phyloP scores from a whole-genome alignment of 163 green algal species.

The Botryococcus braunii region DNA sequence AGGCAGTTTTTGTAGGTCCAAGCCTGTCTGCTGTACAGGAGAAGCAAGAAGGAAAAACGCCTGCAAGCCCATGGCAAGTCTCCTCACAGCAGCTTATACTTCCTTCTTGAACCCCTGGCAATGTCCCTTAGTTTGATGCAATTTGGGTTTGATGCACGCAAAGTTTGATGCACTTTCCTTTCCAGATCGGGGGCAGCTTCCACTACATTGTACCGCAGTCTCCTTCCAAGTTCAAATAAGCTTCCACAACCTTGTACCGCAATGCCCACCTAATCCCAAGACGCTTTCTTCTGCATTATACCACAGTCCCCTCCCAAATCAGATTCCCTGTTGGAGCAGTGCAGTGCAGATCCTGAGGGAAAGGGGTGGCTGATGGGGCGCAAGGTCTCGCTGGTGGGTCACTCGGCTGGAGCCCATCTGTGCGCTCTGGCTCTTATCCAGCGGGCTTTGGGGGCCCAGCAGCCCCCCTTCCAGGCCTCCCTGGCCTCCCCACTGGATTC shows the following conservation, averaged over 20 bases:
- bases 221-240: too few relatives aligned
- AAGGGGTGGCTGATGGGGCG: not conserved
- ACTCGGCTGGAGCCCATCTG: constrained; percentile 64
- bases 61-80: too few relatives aligned
- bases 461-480: constrained; percentile 4
- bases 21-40: too few relatives aligned
- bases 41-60: too few relatives aligned
- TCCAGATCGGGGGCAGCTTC: too few relatives aligned
- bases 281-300: not conserved
- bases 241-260: not conserved
- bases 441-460: constrained; percentile 6
- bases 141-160: too few relatives aligned
- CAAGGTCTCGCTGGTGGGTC: constrained; percentile 52
- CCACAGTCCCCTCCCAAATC: not conserved
- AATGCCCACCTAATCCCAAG: not conserved
- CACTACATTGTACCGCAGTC: too few relatives aligned
- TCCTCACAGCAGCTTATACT: too few relatives aligned
- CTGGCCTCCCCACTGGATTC: not conserved
- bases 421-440: constrained; percentile 59
- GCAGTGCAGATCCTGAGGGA: not conserved
- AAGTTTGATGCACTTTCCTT: too few relatives aligned
- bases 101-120: too few relatives aligned
- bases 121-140: too few relatives aligned
- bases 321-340: not conserved
- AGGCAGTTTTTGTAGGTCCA: too few relatives aligned